phyloP scores from a whole-genome alignment of 1,284 basidiomycete genomes.

The Cryptococcus hybrid region DNA sequence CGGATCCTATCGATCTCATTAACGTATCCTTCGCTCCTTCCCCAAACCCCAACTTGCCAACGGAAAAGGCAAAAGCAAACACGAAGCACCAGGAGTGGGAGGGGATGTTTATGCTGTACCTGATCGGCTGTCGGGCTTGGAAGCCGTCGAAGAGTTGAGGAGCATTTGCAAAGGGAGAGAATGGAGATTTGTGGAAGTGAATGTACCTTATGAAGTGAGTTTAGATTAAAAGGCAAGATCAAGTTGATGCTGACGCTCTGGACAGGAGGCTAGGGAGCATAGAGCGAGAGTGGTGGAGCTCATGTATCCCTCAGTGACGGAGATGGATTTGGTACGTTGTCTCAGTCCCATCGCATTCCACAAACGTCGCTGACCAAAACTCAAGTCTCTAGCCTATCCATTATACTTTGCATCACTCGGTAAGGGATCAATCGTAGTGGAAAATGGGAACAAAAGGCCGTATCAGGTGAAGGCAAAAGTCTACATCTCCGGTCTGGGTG shows the following conservation, averaged over 20 bases:
- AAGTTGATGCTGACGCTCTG: not conserved
- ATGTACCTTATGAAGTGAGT: conserved; percentile 75
- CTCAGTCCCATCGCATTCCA: conserved; percentile 1
- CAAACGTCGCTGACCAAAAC: conserved; percentile 38
- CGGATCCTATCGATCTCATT: conserved; percentile 86
- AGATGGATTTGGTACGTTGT: conserved; percentile 82
- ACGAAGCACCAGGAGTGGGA: not conserved
- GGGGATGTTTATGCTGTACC: conserved; percentile 62
- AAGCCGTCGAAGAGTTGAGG: conserved; percentile 72
- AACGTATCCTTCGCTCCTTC: conserved; percentile 78
- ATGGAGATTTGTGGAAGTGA: conserved; percentile 91
- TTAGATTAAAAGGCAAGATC: not conserved
- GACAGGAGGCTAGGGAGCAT: conserved; percentile 63
- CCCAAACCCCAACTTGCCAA: conserved; percentile 3
- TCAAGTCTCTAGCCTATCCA: conserved; percentile 77
- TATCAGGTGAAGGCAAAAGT: conserved; percentile 79
- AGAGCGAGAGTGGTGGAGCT: conserved; percentile 63
- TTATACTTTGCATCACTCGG: conserved; percentile 91
- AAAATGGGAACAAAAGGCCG: conserved; percentile 48
- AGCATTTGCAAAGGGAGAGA: conserved; percentile 65
- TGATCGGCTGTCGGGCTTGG: conserved; percentile 77
- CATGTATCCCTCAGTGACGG: conserved; percentile 77
- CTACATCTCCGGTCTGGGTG: conserved; percentile 86
- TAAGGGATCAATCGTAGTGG: conserved; percentile 57
- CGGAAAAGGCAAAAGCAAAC: conserved; percentile 9